Conservation (phyloP, 2,329 filamentous ascomycete species). For the Pseudogymnoascus sp. region DNA sequence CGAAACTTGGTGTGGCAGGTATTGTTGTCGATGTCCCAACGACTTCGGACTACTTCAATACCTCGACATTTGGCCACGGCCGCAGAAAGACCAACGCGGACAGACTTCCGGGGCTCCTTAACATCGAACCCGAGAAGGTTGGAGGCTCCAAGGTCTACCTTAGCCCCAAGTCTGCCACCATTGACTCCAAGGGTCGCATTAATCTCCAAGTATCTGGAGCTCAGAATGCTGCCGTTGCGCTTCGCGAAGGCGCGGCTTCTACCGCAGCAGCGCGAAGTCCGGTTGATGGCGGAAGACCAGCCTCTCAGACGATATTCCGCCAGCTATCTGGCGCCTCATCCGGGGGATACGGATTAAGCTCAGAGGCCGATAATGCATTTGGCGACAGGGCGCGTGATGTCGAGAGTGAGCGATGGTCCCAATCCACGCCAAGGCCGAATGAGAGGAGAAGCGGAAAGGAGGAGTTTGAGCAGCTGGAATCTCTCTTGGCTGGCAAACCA, state of each 20-base stretch:
- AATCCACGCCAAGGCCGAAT: neutral
- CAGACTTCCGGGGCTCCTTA: constrained; percentile 17
- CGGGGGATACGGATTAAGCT: neutral
- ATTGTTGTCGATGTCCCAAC: constrained; percentile 24
- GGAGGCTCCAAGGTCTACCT: constrained; percentile 29
- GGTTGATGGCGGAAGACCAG: constrained; percentile 1
- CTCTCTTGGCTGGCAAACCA: constrained; percentile 1
- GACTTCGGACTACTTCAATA: constrained; percentile 11
- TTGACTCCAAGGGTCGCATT: constrained; percentile 27
- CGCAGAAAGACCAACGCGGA: constrained; percentile 7
- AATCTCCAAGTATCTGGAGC: constrained; percentile 21
- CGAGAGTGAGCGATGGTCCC: neutral
- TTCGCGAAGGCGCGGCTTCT: constrained; percentile 21
- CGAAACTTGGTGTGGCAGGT: constrained; percentile 28
- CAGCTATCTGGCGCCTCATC: neutral
- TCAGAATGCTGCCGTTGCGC: constrained; percentile 24
- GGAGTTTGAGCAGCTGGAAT: constrained; percentile 9
- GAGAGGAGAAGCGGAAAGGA: neutral
- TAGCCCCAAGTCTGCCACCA: constrained; percentile 21
- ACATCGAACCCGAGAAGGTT: constrained; percentile 24
- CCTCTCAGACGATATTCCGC: neutral
- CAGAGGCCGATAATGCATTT: neutral
- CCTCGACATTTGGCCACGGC: constrained; percentile 12
- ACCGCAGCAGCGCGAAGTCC: neutral
- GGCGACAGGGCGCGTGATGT: neutral